phyloP scores from a whole-genome alignment of 768 basidiomycete species.

The Coprinellus micaceus region DNA sequence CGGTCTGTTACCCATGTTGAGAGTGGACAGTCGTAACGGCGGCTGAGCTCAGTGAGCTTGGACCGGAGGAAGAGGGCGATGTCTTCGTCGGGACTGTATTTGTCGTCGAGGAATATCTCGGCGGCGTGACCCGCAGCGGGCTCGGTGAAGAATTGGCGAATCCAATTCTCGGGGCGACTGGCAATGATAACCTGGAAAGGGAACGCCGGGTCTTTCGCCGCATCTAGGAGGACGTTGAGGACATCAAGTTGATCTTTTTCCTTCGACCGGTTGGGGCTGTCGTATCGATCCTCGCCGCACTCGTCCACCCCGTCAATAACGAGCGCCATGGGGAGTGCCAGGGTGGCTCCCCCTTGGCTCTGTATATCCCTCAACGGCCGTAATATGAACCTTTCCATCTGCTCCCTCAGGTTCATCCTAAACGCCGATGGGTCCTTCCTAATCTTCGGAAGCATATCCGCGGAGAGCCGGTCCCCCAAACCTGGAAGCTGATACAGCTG shows the following conservation, averaged over 20 bases:
- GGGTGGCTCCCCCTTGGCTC: neutral
- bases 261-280: neutral
- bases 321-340: neutral
- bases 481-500: neutral
- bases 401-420: neutral
- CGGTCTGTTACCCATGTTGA: too few species aligned
- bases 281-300: neutral
- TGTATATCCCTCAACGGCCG: neutral
- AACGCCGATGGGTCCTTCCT: neutral
- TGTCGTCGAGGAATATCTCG: neutral
- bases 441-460: neutral
- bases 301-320: slow-evolving; percentile 9
- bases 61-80: neutral
- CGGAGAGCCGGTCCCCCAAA: too few species aligned
- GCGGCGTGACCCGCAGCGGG: too few species aligned
- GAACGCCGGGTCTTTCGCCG: neutral
- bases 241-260: neutral
- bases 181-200: slow-evolving; percentile 1
- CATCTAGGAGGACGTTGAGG: neutral
- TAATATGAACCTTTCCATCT: neutral
- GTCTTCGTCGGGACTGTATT: neutral
- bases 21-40: neutral
- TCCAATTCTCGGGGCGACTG: slow-evolving; percentile 1
- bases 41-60: neutral
- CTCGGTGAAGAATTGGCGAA: neutral